phyloP scores from a whole-genome alignment of 2,329 filamentous ascomycete species.

The Diaporthe citri region DNA sequence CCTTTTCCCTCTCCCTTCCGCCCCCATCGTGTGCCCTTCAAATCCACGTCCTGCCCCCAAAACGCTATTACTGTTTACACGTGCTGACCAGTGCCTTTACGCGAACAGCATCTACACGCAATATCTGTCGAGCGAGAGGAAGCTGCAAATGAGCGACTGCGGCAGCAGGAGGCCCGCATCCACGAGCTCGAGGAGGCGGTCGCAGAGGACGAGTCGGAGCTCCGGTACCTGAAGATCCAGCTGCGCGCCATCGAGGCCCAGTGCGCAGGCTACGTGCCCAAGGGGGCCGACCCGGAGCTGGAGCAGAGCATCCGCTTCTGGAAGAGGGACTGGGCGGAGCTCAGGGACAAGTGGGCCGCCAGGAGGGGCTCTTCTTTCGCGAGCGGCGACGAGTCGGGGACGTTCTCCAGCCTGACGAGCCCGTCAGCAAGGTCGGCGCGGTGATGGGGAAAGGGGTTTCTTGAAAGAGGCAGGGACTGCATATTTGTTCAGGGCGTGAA shows the following conservation, averaged over 20 bases:
- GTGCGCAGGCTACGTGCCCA: conserved; percentile 60
- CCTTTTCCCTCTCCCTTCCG: neutral
- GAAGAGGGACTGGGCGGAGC: conserved; percentile 69
- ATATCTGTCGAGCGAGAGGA: conserved; percentile 71
- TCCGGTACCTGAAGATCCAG: conserved; percentile 72
- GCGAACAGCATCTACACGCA: conserved; percentile 68
- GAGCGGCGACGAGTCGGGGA: conserved; percentile 24
- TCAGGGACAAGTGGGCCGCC: conserved; percentile 46
- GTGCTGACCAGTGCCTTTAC: conserved; percentile 45
- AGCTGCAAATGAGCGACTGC: conserved; percentile 68
- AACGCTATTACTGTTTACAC: neutral
- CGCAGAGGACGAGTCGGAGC: conserved; percentile 69
- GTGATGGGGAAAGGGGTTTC: neutral
- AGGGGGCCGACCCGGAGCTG: conserved; percentile 67
- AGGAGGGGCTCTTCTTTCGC: conserved; percentile 31
- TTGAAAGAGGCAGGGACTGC: neutral
- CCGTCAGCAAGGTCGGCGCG: too few species aligned
- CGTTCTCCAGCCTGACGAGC: conserved; percentile 31
- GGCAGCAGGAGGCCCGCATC: conserved; percentile 71
- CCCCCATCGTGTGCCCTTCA: neutral
- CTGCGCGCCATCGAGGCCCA: conserved; percentile 73
- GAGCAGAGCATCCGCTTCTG: conserved; percentile 70
- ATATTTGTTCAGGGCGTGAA: conserved; percentile 2
- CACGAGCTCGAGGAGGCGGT: conserved; percentile 69
- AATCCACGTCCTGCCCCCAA: neutral